Evolutionary conservation across 2,329 filamentous ascomycete genomes (phyloP).

Genomic region (Penicillium concentricum): DNA sequence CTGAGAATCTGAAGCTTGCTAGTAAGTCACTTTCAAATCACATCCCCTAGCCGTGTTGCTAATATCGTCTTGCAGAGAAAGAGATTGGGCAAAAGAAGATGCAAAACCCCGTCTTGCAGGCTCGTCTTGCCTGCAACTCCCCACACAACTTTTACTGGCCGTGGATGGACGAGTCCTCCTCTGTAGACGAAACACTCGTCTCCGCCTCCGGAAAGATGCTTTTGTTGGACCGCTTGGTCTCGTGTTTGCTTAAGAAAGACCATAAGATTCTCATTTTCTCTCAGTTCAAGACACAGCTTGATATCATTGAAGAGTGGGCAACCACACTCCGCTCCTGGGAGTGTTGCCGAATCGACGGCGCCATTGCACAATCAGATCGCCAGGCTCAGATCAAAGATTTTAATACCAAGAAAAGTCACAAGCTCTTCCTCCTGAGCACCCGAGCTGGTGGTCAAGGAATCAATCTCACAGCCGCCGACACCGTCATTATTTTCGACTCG

Average conservation of each 20-base stretch:
- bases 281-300: conserved; percentile 91
- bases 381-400: conserved; percentile 71
- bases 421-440: conserved; percentile 84
- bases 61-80: conserved; percentile 55
- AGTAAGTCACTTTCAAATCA: conserved; percentile 53
- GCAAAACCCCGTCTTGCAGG: conserved; percentile 88
- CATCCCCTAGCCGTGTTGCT: conserved; percentile 18
- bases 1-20: conserved; percentile 70
- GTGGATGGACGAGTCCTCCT: conserved; percentile 63
- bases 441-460: conserved; percentile 93
- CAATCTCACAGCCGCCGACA: conserved; percentile 88
- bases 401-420: conserved; percentile 63
- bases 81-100: conserved; percentile 90
- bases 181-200: conserved; percentile 76
- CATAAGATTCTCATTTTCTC: conserved; percentile 97
- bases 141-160: conserved; percentile 98
- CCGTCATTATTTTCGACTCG: conserved; percentile 85
- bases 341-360: conserved; percentile 86
- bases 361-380: conserved; percentile 71
- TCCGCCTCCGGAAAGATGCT: conserved; percentile 95
- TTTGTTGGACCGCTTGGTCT: conserved; percentile 81
- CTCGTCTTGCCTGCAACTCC: conserved; percentile 86
- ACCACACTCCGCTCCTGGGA: conserved; percentile 73
- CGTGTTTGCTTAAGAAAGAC: conserved; percentile 66
- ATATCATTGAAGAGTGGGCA: conserved; percentile 87